Evolutionary conservation across 768 basidiomycete genomes (phyloP).

Genomic region (Trametes cinnabarina): DNA sequence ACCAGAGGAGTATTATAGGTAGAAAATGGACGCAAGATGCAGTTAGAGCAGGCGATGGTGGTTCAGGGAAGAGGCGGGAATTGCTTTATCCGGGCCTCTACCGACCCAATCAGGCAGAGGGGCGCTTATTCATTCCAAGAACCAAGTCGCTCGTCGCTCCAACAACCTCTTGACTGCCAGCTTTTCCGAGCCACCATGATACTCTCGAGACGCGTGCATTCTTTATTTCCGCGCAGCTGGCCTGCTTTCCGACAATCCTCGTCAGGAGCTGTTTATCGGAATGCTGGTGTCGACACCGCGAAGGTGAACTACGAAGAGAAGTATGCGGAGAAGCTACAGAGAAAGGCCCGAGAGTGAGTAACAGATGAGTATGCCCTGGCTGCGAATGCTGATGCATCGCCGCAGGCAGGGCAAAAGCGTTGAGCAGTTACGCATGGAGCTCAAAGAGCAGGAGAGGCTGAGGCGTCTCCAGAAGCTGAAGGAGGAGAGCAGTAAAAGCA

Average conservation of each 20-base stretch:
- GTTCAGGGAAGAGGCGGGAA: conserved; percentile 1
- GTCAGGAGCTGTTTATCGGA: background rate
- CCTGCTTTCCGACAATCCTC: background rate
- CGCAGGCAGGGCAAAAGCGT: conserved; percentile 41
- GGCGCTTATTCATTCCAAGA: no score
- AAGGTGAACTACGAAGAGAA: conserved; percentile 42
- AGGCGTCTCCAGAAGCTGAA: conserved; percentile 16
- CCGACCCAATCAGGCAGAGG: no score
- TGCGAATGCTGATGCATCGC: background rate
- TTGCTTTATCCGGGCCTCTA: background rate
- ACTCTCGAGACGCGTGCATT: conserved; percentile 3
- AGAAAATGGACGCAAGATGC: background rate
- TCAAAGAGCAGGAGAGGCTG: conserved; percentile 27
- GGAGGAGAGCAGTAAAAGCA: conserved; percentile 9
- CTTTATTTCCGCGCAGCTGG: background rate
- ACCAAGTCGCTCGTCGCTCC: no score
- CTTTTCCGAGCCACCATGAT: background rate
- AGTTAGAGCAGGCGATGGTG: background rate
- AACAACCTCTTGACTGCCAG: no score
- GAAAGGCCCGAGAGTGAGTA: conserved; percentile 63
- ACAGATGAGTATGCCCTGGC: conserved; percentile 8
- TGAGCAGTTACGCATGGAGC: conserved; percentile 36
- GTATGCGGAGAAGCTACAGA: conserved; percentile 69
- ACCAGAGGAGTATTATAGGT: background rate
- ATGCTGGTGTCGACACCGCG: conserved; percentile 2